phyloP scores from a whole-genome alignment of 2,329 filamentous ascomycete genomes.

The Cordyceps cicadae region DNA sequence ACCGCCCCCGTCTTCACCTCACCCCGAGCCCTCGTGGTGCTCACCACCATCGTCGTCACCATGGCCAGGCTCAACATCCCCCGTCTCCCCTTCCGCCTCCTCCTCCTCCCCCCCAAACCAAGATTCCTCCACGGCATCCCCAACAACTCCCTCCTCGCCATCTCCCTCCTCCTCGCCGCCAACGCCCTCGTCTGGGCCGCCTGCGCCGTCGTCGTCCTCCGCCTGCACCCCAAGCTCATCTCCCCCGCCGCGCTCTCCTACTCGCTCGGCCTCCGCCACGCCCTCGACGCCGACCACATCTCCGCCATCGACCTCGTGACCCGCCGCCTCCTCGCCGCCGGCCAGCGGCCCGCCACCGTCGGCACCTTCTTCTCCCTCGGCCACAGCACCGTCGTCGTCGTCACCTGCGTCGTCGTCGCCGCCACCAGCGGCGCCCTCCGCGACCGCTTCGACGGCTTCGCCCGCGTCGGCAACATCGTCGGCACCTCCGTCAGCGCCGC shows the following conservation, averaged over 20 bases:
- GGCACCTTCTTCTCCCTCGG: constrained; percentile 92
- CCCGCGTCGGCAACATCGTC: constrained; percentile 75
- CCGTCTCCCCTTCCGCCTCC: neutral
- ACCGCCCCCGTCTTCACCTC: neutral
- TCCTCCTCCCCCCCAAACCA: constrained; percentile 19
- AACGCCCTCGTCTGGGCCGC: constrained; percentile 50
- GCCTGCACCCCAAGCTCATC: constrained; percentile 53
- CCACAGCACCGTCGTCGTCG: constrained; percentile 84
- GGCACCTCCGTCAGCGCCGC: constrained; percentile 79
- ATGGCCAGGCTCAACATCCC: too few species aligned
- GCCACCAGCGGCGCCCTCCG: constrained; percentile 80
- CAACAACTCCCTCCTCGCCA: constrained; percentile 36
- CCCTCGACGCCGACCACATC: constrained; percentile 91
- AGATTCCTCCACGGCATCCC: constrained; percentile 25
- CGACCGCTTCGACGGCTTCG: constrained; percentile 71
- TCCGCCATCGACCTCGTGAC: constrained; percentile 91
- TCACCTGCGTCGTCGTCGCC: constrained; percentile 86
- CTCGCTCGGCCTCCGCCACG: constrained; percentile 82
- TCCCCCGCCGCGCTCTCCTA: constrained; percentile 80
- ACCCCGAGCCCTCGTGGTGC: neutral
- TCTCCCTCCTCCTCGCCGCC: constrained; percentile 38
- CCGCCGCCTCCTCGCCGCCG: constrained; percentile 73
- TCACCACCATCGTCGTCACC: neutral
- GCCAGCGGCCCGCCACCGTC: constrained; percentile 80
- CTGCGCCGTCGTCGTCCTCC: constrained; percentile 44